Evolutionary conservation across 768 basidiomycete species (phyloP).

Genomic region (Podaxis sp.): DNA sequence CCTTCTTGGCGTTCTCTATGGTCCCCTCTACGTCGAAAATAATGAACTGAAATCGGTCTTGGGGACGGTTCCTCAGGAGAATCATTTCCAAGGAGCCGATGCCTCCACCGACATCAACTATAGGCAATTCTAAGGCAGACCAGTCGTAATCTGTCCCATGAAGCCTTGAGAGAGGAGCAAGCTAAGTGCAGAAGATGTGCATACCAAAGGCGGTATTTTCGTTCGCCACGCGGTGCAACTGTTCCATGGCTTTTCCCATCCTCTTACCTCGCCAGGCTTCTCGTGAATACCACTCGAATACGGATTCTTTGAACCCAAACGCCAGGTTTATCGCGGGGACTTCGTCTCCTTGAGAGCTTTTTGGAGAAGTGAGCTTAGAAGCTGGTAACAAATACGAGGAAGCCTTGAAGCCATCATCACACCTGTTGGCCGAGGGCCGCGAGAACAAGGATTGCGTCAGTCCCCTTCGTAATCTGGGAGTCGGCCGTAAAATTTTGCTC

Average conservation of each 20-base stretch:
- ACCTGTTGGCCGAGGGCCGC: background rate
- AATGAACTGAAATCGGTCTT: background rate
- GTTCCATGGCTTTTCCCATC: slow-evolving; percentile 10
- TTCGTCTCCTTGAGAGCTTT: background rate
- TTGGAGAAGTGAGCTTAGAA: background rate
- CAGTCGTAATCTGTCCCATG: slow-evolving; percentile 1
- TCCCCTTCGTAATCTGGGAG: background rate
- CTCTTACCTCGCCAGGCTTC: slow-evolving; percentile 11
- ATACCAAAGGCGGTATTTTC: background rate
- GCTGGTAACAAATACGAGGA: slow-evolving; percentile 1
- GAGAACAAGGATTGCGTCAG: background rate
- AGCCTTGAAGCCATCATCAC: slow-evolving; percentile 8
- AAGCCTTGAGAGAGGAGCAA: background rate
- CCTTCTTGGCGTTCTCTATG: slow-evolving; percentile 5
- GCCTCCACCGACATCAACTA: slow-evolving; percentile 10
- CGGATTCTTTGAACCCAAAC: slow-evolving; percentile 1
- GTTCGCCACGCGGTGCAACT: slow-evolving; percentile 3
- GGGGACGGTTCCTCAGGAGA: background rate
- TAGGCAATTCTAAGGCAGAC: background rate
- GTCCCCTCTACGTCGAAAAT: slow-evolving; percentile 1
- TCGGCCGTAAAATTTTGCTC: background rate
- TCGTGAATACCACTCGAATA: slow-evolving; percentile 4
- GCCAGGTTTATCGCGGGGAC: background rate
- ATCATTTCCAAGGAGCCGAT: slow-evolving; percentile 6
- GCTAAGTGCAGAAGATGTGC: background rate